These are phyloP conservation scores for Colletotrichum sansevieriae DNA, from an alignment of 2,329 filamentous ascomycete species.

Conservation along the genomic window DNA sequence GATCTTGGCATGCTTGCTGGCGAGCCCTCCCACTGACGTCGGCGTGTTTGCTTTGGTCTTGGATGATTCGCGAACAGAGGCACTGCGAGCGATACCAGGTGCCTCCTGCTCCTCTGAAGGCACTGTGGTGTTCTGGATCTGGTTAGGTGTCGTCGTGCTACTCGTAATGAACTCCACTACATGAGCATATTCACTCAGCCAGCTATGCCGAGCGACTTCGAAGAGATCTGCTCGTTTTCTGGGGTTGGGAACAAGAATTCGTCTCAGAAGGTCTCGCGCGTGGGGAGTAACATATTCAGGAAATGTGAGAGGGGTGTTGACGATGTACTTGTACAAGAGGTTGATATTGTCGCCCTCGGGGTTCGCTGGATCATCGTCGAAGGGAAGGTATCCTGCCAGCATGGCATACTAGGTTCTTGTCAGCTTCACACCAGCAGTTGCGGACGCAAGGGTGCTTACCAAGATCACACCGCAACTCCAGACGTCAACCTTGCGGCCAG, in stretches of 20 bases:
- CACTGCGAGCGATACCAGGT: slow-evolving; percentile 70
- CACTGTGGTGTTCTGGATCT: slow-evolving; percentile 85
- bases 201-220: slow-evolving; percentile 97
- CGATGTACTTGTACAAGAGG: slow-evolving; percentile 98
- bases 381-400: slow-evolving; percentile 96
- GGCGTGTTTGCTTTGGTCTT: slow-evolving; percentile 72
- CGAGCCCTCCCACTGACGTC: slow-evolving; percentile 71
- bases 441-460: slow-evolving; percentile 66
- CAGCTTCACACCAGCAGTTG: not conserved
- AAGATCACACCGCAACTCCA: slow-evolving; percentile 99
- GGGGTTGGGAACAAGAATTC: slow-evolving; percentile 95
- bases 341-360: slow-evolving; percentile 99
- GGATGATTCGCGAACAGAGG: slow-evolving; percentile 89
- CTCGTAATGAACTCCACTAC: slow-evolving; percentile 98
- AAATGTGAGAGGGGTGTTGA: slow-evolving; percentile 95
- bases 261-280: slow-evolving; percentile 89
- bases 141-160: slow-evolving; percentile 86
- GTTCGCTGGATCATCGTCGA: slow-evolving; percentile 98
- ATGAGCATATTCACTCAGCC: slow-evolving; percentile 97
- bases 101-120: slow-evolving; percentile 67
- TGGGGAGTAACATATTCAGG: slow-evolving; percentile 99
- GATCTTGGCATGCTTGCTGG: slow-evolving; percentile 80
- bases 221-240: slow-evolving; percentile 95
- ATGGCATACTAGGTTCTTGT: slow-evolving; percentile 84
- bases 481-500: slow-evolving; percentile 96